phyloP scores from a whole-genome alignment of 331 rosid species.

The Quercus phellos region DNA sequence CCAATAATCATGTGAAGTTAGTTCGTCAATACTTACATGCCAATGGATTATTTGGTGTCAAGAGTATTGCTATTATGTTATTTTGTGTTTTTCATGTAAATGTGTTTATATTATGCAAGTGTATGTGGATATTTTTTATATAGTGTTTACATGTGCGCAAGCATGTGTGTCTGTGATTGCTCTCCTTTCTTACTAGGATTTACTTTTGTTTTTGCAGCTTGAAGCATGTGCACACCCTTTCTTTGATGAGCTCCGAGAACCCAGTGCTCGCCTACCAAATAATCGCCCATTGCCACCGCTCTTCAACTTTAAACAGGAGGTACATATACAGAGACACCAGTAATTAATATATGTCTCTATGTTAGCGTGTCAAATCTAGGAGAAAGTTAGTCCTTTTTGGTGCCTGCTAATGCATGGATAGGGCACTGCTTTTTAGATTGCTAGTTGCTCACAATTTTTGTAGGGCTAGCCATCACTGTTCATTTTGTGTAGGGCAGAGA shows the following conservation, averaged over 20 bases:
- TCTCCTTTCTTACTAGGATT: slow-evolving; percentile 1
- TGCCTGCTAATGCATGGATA: background rate
- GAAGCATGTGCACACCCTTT: slow-evolving; percentile 96
- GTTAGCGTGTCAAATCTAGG: background rate
- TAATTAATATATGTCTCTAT: background rate
- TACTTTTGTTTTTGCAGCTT: slow-evolving; percentile 52
- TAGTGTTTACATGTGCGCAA: background rate
- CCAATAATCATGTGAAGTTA: background rate
- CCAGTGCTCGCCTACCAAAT: slow-evolving; percentile 79
- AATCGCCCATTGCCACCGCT: slow-evolving; percentile 80
- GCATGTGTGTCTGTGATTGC: background rate
- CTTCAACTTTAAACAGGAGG: slow-evolving; percentile 92
- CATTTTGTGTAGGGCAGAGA: background rate
- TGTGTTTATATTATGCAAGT: background rate
- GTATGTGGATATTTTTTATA: background rate
- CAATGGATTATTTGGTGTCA: background rate
- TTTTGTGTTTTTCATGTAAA: background rate
- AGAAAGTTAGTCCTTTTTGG: background rate
- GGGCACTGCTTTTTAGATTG: background rate
- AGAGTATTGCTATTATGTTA: background rate
- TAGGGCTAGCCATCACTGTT: background rate
- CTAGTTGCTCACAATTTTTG: background rate
- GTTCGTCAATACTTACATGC: background rate
- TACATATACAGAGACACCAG: slow-evolving; percentile 22
- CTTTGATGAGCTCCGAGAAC: slow-evolving; percentile 88